Evolutionary conservation across 306 rosid genomes (phyloP), one percentile per base, ranked within the genome.

Genomic region (Amphicarpaea edgeworthii): DNA sequence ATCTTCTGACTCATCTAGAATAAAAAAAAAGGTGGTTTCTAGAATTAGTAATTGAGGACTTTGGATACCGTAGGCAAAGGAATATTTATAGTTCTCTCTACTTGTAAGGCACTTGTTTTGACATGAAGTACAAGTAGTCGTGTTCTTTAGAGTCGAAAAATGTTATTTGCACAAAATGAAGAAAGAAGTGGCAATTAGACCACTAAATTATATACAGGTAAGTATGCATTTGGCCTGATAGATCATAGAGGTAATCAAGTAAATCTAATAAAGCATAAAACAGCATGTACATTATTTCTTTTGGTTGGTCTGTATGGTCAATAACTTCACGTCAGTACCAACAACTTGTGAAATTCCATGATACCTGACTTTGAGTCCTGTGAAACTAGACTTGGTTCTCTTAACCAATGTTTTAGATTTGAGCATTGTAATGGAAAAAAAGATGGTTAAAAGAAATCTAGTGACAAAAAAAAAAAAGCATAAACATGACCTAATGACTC

Each of bases 1-100:
- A 87, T 82, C 83, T 74, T 50, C 47, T 80, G 83, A 82, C 86
- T 78, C 8, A 12, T 77, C 45, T 67, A 77, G 63, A 57, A 42
- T 78, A 37, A 66, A 61, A 59, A 60, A 60, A 72, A 40, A 26
- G 76, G 28, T 79, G 76, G 66, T 81, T 59, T 49, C 65, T 54
- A 24, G 58, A 74, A 45, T 68, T 82, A 75, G 85, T 51, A 32
- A 49, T 46, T 24, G 60, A 53, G 76, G 77, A 72, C 24, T 57
- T 50, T 65, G n/a, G 53, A 41, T 82, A 75, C 64, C 3, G 38
- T 68, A 64, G 70, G 77, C 47, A 68, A 59, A 32, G 64, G 43
- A 54, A 66, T 58, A 40, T 30, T 64, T 54, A 32, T 58, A 67
- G 43, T 30, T 30, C 28, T 24, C 43, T 67, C 49, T 71, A 43